Percentiles rank a stretch among this genome's conserved stretches.
phyloP scores from a whole-genome alignment of 2,329 filamentous ascomycete species.

The Epichloe hybrida region DNA sequence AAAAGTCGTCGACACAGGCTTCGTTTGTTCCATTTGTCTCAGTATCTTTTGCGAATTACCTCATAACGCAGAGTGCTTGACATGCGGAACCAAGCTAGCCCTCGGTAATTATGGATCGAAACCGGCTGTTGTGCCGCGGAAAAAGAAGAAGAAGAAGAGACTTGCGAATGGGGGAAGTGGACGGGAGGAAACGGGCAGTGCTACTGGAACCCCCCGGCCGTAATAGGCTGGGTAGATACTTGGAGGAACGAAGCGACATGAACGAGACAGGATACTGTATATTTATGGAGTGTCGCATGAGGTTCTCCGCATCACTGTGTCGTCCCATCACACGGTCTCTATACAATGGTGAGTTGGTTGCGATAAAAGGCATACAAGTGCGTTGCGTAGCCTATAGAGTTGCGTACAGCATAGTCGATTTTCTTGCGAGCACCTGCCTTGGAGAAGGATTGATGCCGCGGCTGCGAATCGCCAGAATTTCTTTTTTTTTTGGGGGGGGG shows the following conservation, averaged over 20 bases:
- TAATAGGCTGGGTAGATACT: conserved; percentile 11
- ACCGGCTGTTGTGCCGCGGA: conserved; percentile 59
- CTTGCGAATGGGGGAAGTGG: conserved; percentile 34
- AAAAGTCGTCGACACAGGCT: conserved; percentile 79
- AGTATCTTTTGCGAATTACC: conserved; percentile 74
- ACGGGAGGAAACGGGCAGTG: conserved; percentile 44
- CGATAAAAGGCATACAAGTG: too few relatives aligned
- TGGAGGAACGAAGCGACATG: neutral
- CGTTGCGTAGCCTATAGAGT: too few relatives aligned
- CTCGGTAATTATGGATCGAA: conserved; percentile 63
- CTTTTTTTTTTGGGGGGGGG: too few relatives aligned
- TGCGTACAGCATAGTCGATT: neutral
- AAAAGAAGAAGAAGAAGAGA: conserved; percentile 67
- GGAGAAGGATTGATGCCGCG: neutral
- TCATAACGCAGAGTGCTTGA: conserved; percentile 56
- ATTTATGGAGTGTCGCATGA: too few relatives aligned
- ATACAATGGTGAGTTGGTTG: too few relatives aligned
- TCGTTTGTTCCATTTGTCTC: conserved; percentile 90
- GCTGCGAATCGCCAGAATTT: too few relatives aligned
- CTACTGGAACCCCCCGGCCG: conserved; percentile 43
- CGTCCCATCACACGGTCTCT: too few relatives aligned
- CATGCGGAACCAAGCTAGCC: conserved; percentile 67
- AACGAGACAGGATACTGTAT: neutral
- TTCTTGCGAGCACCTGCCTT: neutral
- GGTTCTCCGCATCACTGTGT: too few relatives aligned